phyloP scores from a whole-genome alignment of 1,284 basidiomycete species.

The Jaminaea rosea region DNA sequence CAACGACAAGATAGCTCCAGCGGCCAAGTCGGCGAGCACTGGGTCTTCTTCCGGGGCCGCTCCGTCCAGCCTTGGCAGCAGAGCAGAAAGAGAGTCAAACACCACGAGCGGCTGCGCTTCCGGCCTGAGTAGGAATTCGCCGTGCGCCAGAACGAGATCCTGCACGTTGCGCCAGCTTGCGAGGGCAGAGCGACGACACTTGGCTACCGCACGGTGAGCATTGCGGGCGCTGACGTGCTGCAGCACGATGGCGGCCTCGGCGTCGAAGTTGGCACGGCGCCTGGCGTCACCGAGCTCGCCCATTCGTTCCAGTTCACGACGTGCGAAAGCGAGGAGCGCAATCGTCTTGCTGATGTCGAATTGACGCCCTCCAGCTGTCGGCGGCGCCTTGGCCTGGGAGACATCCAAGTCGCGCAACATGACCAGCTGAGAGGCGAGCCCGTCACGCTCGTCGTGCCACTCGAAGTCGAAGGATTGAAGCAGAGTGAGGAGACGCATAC shows the following conservation, averaged over 20 bases:
- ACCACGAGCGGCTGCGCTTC: constrained; percentile 30
- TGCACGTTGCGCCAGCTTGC: constrained; percentile 39
- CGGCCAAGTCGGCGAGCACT: constrained; percentile 66
- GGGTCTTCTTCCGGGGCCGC: constrained; percentile 48
- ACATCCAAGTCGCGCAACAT: constrained; percentile 58
- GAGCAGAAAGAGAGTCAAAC: constrained; percentile 36
- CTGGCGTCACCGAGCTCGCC: constrained; percentile 24
- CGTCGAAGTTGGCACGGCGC: constrained; percentile 26
- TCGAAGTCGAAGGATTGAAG: constrained; percentile 75
- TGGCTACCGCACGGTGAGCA: constrained; percentile 30
- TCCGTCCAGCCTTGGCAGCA: constrained; percentile 31
- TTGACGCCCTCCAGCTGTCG: constrained; percentile 61
- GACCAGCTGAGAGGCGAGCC: constrained; percentile 58
- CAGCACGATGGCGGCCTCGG: constrained; percentile 29
- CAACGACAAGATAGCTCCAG: constrained; percentile 69
- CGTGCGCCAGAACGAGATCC: constrained; percentile 35
- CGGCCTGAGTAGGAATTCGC: constrained; percentile 25
- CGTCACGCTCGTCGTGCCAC: constrained; percentile 63
- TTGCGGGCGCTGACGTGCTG: constrained; percentile 39
- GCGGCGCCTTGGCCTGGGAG: constrained; percentile 59
- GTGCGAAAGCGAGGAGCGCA: constrained; percentile 17
- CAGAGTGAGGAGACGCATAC: constrained; percentile 79
- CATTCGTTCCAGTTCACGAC: constrained; percentile 25
- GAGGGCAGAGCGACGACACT: constrained; percentile 27
- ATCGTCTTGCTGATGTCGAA: constrained; percentile 67